Base-by-base conservation (phyloP, 768 basidiomycete genomes). In the Amanita pallidorosea region DNA sequence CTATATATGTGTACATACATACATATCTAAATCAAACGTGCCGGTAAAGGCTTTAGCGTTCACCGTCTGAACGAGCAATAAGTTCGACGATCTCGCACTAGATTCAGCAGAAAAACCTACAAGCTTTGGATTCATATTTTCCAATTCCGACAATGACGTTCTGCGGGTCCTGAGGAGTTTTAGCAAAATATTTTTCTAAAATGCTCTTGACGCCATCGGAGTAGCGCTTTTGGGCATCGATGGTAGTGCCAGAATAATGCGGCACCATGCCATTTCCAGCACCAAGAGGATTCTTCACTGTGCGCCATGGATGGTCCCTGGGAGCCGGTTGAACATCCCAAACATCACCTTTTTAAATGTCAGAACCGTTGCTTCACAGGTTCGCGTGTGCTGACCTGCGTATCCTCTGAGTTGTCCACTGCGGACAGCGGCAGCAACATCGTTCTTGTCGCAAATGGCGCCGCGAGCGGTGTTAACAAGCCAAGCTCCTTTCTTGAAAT, bases 391-490 rank as follows among this genome's bases (percentile, higher is more conserved):
- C 57, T 15, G 53, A 67, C 70, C 75, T 41, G 73, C 56, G 55
- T 76, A 76, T 25, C 84, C 91, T 50, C 69, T 64, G 54, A 94
- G 65, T 27, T 88, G 85, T 15, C 91, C 91, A 47, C 76, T 81
- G 69, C 78, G 73, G 51, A 95, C 63, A 11, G 91, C 89, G 0
- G 63, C 80, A 4, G 83, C 81, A 53, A 94, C 83, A 38, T 80
- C 89, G 54, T 90, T 80, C 57, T 81, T 81, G 67, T 89, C 83
- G 63, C 87, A 90, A 60, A 95, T 91, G 37, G 92, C 92, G 40
- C 92, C 92, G 57, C 90, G 88, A 47, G 89, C 88, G 25, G 89
- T 91, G 77, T 95, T 95, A 61, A 95, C 84, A 59, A 94, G 79
- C 85, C 86, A 92, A 13, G 90, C 79, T 45, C 89, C 91, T 64